Percentiles rank a stretch among this genome's conserved stretches.
Evolutionary conservation across 306 rosid genomes (phyloP).

Genomic region (Vigna mungo): DNA sequence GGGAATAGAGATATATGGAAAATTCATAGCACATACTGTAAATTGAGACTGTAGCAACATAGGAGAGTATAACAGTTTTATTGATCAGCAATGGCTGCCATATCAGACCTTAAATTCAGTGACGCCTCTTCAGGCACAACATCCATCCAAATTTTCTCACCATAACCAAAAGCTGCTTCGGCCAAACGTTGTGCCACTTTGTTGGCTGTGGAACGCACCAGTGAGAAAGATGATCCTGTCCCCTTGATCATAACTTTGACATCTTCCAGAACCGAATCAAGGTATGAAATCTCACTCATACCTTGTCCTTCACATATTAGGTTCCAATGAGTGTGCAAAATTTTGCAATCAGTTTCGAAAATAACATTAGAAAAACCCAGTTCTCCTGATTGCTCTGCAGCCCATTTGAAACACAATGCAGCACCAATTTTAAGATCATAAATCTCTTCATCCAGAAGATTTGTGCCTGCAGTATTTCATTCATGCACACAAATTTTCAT

Average conservation of each 20-base stretch:
- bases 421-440: not conserved
- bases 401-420: not conserved
- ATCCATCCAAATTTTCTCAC: not conserved
- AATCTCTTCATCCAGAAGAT: not conserved
- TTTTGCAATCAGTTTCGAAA: not conserved
- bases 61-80: not conserved
- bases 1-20: no score
- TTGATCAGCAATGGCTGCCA: not conserved
- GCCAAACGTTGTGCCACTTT: not conserved
- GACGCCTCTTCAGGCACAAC: not conserved
- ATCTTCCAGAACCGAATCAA: not conserved
- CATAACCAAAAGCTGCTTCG: not conserved
- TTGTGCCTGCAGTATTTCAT: not conserved
- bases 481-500: not conserved
- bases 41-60: not conserved
- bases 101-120: not conserved
- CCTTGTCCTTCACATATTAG: not conserved
- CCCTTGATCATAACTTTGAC: not conserved
- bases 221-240: not conserved
- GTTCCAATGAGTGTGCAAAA: not conserved
- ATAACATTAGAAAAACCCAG: not conserved
- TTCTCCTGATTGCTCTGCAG: not conserved
- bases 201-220: not conserved
- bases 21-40: no score
- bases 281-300: not conserved